Conservation (phyloP, 768 basidiomycete genomes). For the Russula olivacea region DNA sequence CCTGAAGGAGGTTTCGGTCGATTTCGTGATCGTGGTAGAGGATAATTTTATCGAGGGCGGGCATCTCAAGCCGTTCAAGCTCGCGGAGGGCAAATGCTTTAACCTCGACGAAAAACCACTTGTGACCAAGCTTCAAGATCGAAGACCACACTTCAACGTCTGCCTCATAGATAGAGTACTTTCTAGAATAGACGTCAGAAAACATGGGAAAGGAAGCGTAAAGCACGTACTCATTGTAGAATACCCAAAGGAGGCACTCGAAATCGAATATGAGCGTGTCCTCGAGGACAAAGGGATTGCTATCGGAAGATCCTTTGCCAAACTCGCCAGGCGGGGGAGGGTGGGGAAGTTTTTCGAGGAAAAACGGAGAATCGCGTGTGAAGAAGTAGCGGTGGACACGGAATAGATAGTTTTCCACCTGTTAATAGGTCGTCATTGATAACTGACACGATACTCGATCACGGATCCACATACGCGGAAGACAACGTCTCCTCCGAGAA, state of each 20-base stretch:
- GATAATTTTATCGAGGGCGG: conserved; percentile 48
- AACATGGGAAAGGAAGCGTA: neutral
- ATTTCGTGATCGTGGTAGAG: conserved; percentile 51
- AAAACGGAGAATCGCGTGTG: conserved; percentile 31
- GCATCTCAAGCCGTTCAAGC: conserved; percentile 40
- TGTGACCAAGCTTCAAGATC: conserved; percentile 48
- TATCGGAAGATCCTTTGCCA: conserved; percentile 31
- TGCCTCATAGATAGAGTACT: conserved; percentile 51
- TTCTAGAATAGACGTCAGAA: conserved; percentile 33
- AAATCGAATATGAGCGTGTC: conserved; percentile 30
- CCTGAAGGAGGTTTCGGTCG: conserved; percentile 43
- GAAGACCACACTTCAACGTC: conserved; percentile 46
- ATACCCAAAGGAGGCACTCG: conserved; percentile 32
- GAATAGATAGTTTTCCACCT: conserved; percentile 20
- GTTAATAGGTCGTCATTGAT: neutral
- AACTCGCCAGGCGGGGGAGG: conserved; percentile 28
- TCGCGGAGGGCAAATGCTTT: conserved; percentile 49
- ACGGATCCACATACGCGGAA: conserved; percentile 29
- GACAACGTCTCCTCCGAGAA: conserved; percentile 47
- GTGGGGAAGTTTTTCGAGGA: conserved; percentile 30
- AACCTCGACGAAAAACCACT: conserved; percentile 52
- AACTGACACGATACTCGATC: neutral
- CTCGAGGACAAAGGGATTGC: conserved; percentile 30
- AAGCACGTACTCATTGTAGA: conserved; percentile 32
- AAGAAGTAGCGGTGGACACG: conserved; percentile 30